Evolutionary conservation across 179 eudicot species (phyloP).

Genomic region (Spergularia azorica): DNA sequence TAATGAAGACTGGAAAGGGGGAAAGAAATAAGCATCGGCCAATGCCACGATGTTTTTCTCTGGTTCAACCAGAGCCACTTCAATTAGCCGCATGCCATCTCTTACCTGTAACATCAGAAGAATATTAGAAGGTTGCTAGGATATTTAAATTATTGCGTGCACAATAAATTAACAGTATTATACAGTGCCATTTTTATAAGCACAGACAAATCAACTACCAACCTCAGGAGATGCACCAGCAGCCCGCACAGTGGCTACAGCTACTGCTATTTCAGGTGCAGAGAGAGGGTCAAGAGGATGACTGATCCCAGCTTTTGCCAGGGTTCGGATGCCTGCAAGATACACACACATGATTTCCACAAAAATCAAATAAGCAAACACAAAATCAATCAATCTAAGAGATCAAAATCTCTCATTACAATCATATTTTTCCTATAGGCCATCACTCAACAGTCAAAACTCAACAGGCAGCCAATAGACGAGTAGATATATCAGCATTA

Average conservation of each 20-base stretch:
- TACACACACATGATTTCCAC: neutral
- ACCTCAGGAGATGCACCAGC: conserved; percentile 98
- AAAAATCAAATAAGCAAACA: conserved; percentile 12
- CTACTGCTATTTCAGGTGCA: conserved; percentile 79
- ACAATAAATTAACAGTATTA: neutral
- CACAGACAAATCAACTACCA: neutral
- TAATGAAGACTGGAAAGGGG: conserved; percentile 85
- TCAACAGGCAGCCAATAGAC: too few relatives aligned
- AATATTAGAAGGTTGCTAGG: neutral
- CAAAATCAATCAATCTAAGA: neutral
- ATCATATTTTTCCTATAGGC: too few relatives aligned
- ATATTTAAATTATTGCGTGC: neutral
- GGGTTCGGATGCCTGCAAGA: conserved; percentile 49
- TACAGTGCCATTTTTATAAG: neutral
- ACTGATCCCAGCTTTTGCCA: conserved; percentile 62
- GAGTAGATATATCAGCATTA: too few relatives aligned
- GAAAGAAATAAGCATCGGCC: conserved; percentile 96
- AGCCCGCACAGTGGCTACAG: conserved; percentile 89
- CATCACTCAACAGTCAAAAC: too few relatives aligned
- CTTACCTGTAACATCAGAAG: conserved; percentile 52
- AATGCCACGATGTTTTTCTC: conserved; percentile 81
- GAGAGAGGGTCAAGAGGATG: conserved; percentile 91
- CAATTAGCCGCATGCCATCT: conserved; percentile 89
- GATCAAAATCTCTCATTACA: neutral
- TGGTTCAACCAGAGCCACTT: conserved; percentile 84